Percentiles rank a stretch among this genome's conserved stretches.
Evolutionary conservation across 2,329 filamentous ascomycete species (phyloP).

Genomic region (Claviceps pusilla): DNA sequence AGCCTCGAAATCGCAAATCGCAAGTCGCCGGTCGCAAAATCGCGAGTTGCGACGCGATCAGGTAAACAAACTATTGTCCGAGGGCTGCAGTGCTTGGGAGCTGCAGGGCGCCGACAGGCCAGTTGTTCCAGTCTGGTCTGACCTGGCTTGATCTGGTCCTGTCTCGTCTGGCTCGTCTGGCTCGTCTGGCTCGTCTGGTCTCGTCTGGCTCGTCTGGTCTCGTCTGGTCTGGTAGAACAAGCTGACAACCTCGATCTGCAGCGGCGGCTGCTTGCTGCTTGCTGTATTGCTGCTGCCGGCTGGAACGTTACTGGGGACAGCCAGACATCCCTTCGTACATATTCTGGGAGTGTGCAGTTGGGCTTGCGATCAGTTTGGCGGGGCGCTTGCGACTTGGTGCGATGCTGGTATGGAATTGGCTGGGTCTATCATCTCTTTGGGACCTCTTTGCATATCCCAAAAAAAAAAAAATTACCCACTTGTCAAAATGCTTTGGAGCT

Average conservation of each 20-base stretch:
- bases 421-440: neutral
- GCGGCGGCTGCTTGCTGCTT: neutral
- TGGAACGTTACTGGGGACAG: neutral
- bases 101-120: neutral
- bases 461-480: neutral
- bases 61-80: neutral
- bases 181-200: no score
- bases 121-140: neutral
- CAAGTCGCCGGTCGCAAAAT: neutral
- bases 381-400: neutral
- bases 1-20: neutral
- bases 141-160: no score
- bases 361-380: neutral
- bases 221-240: neutral
- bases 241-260: neutral
- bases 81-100: neutral
- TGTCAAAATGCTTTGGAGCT: neutral
- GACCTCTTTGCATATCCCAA: neutral
- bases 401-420: neutral
- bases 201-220: no score
- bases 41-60: neutral
- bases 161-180: no score
- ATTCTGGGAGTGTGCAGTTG: neutral
- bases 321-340: neutral
- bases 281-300: neutral